Conservation (phyloP, 2,329 filamentous ascomycete species). For the Beauveria australis region DNA sequence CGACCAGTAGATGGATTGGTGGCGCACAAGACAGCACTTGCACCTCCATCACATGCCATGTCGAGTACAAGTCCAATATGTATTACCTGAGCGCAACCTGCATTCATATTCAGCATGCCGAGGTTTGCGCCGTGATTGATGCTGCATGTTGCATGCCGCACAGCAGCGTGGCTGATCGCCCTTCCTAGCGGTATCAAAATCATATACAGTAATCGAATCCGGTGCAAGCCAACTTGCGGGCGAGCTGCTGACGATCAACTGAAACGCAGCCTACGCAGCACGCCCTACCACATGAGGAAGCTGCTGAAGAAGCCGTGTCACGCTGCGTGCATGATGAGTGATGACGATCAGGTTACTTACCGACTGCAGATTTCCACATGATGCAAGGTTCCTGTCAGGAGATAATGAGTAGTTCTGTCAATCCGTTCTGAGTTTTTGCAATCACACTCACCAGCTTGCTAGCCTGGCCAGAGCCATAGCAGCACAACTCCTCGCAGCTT, state of each 20-base stretch:
- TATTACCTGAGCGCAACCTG: neutral
- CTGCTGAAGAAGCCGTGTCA: neutral
- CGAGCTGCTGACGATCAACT: neutral
- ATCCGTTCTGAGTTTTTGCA: neutral
- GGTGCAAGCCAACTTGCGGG: neutral
- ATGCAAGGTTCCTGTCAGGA: neutral
- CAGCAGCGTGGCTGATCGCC: neutral
- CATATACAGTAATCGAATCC: neutral
- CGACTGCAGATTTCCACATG: neutral
- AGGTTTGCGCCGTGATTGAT: neutral
- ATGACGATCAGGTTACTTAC: neutral
- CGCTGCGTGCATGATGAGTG: neutral
- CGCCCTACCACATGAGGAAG: neutral
- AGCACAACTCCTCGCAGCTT: neutral
- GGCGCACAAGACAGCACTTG: neutral
- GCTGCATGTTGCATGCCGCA: neutral
- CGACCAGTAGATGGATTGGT: neutral
- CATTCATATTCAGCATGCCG: neutral
- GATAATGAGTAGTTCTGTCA: neutral
- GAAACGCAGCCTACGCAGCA: neutral
- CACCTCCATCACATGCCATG: neutral
- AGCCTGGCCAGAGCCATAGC: neutral
- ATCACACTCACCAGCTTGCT: neutral
- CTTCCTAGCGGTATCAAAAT: neutral
- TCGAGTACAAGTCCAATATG: neutral